These are phyloP conservation scores for Coniochaeta sp. DNA, from an alignment of 2,329 filamentous ascomycete species.

Conservation along the genomic window DNA sequence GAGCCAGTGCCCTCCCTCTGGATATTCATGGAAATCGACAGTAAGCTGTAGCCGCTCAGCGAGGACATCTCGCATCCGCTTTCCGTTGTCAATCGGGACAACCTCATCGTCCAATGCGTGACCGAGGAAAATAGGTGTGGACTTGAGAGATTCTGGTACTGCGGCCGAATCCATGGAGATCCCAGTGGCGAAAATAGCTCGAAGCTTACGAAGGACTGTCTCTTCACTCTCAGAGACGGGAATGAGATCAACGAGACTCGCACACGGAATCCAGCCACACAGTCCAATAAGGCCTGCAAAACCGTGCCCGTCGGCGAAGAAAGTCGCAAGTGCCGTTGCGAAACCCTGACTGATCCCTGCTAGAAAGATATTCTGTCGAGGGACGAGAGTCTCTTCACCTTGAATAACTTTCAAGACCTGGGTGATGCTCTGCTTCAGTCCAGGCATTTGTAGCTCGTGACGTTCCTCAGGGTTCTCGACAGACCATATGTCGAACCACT, in stretches of 20 bases:
- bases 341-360: conserved; percentile 39
- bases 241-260: conserved; percentile 5
- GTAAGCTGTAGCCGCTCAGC: too few species aligned
- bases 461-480: conserved; percentile 25
- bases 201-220: background rate
- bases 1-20: background rate
- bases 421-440: conserved; percentile 22
- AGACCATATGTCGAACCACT: conserved; percentile 45
- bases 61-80: background rate
- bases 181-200: background rate
- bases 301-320: conserved; percentile 11
- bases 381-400: conserved; percentile 24
- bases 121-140: background rate
- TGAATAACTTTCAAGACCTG: conserved; percentile 17
- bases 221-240: background rate
- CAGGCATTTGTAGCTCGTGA: conserved; percentile 33
- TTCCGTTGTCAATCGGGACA: background rate
- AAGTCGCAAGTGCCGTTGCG: conserved; percentile 20
- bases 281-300: conserved; percentile 27
- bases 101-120: background rate
- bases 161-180: too few species aligned
- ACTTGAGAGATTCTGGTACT: background rate
- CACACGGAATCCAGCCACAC: conserved; percentile 27
- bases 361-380: conserved; percentile 28
- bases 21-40: background rate